A percentile compares a stretch with the other conserved stretches of the same genome.
Evolutionary conservation across 179 eudicot genomes (phyloP).

Genomic region (Gypsophila paniculata): DNA sequence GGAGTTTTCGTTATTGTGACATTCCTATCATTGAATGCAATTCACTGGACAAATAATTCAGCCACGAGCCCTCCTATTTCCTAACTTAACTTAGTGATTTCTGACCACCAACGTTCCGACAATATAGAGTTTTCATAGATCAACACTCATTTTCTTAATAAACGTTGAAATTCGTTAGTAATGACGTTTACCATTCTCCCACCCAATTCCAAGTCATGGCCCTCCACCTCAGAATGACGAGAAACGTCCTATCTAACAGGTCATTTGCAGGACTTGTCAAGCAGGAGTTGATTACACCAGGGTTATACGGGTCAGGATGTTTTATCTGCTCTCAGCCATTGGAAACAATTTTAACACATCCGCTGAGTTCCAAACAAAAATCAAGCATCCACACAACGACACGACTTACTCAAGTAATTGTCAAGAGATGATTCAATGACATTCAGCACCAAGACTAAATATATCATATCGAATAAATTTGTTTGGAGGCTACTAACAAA

Average conservation of each 20-base stretch:
- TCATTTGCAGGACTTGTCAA: neutral
- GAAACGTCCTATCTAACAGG: neutral
- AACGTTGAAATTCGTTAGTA: neutral
- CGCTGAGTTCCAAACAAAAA: neutral
- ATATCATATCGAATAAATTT: neutral
- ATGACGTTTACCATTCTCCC: neutral
- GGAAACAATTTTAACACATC: neutral
- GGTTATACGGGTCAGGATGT: neutral
- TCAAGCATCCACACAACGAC: neutral
- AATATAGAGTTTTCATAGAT: neutral
- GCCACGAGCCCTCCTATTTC: neutral
- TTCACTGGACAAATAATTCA: no score
- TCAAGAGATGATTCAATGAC: neutral
- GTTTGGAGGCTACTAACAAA: neutral
- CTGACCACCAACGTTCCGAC: neutral
- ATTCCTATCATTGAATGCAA: neutral
- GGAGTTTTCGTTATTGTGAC: no score
- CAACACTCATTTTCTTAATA: neutral
- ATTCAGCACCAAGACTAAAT: neutral
- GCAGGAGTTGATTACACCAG: no score
- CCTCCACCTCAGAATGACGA: neutral
- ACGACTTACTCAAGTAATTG: neutral
- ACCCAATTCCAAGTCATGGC: neutral
- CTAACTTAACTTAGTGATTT: neutral
- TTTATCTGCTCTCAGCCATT: neutral